Evolutionary conservation across 305 asterid species (phyloP).

Genomic region (Fraxinus angustifolia): DNA sequence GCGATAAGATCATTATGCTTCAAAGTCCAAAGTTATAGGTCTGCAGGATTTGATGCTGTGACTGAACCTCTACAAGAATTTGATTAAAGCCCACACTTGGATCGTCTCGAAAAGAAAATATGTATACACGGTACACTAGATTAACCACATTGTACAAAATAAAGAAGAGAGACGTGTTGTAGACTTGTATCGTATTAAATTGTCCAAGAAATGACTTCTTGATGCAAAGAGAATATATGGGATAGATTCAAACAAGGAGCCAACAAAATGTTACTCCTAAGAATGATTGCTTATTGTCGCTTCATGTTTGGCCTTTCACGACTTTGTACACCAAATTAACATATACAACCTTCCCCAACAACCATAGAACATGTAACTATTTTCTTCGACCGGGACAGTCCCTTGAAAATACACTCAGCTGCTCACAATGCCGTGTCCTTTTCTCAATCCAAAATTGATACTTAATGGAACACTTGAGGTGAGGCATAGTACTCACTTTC

Average conservation of each 20-base stretch:
- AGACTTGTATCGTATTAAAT: background rate
- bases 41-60: background rate
- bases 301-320: background rate
- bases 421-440: background rate
- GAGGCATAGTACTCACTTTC: slow-evolving; percentile 97
- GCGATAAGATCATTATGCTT: background rate
- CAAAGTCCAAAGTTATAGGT: background rate
- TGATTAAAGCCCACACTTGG: background rate
- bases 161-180: background rate
- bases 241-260: background rate
- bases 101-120: background rate
- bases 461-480: slow-evolving; percentile 71
- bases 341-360: background rate
- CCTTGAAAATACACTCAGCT: background rate
- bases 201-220: background rate
- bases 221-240: background rate
- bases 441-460: background rate
- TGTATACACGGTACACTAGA: background rate
- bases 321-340: background rate
- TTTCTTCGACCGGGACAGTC: background rate
- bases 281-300: background rate
- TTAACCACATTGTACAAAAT: background rate
- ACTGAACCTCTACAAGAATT: background rate
- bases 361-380: background rate
- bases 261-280: background rate